These are phyloP conservation scores for Diaporthe helianthi DNA, from an alignment of 2,329 filamentous ascomycete genomes.

Conservation along the genomic window DNA sequence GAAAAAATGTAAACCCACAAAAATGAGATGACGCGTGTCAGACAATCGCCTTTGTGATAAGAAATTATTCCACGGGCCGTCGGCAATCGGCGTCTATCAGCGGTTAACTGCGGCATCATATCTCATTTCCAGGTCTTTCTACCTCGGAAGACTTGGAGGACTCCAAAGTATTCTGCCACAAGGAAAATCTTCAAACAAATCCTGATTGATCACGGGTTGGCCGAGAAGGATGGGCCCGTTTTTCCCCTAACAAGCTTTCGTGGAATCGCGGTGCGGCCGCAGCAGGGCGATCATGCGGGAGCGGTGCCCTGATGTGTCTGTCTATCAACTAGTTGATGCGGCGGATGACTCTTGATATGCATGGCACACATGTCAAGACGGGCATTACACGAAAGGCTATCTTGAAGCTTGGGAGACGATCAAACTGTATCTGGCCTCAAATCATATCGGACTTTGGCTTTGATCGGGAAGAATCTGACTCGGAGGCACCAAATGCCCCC, in stretches of 20 bases:
- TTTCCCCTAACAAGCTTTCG: neutral
- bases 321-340: neutral
- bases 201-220: neutral
- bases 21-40: conserved; percentile 5
- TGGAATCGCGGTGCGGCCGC: neutral
- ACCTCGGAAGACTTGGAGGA: neutral
- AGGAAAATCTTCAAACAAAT: neutral
- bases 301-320: neutral
- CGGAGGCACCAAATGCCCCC: neutral
- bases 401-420: neutral
- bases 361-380: conserved; percentile 14
- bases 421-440: conserved; percentile 17
- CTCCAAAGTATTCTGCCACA: neutral
- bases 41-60: neutral
- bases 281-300: neutral
- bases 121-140: neutral
- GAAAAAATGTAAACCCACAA: neutral
- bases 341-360: conserved; percentile 10
- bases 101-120: conserved; percentile 39
- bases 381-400: neutral
- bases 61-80: neutral
- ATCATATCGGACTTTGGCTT: conserved; percentile 3
- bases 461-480: neutral
- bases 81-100: conserved; percentile 37
- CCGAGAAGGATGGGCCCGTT: neutral